Percentiles rank a stretch among this genome's conserved stretches.
Conservation (phyloP, 192 early-diverging fungal species). For the Phycomyces blakesleeanus region DNA sequence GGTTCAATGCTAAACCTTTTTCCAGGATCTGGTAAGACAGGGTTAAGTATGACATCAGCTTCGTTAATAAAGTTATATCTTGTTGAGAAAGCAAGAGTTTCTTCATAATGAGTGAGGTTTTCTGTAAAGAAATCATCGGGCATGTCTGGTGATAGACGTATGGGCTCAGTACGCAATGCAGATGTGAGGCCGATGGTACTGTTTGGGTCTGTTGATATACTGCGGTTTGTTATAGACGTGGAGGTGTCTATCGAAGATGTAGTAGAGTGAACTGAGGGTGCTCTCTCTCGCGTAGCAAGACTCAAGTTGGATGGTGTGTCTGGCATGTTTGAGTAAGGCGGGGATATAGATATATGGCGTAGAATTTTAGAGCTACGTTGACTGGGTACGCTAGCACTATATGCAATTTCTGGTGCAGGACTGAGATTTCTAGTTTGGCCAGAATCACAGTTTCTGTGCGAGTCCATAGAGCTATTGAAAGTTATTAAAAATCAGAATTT, state of each 20-base stretch:
- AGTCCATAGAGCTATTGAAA: not conserved
- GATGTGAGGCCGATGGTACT: conserved; percentile 16
- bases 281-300: conserved; percentile 13
- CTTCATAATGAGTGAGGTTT: conserved; percentile 49
- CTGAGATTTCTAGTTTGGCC: not conserved
- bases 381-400: not conserved
- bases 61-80: conserved; percentile 44
- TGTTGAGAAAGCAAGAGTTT: conserved; percentile 42
- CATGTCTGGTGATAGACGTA: conserved; percentile 42
- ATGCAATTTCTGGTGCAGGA: not conserved
- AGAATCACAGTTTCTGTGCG: not conserved
- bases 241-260: conserved; percentile 20
- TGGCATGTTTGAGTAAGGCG: not conserved
- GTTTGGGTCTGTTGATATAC: conserved; percentile 28
- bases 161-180: conserved; percentile 45
- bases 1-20: conserved; percentile 24
- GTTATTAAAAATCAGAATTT: not conserved
- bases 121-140: conserved; percentile 44
- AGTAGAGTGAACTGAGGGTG: conserved; percentile 32
- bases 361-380: not conserved
- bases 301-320: not conserved
- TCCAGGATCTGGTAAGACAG: conserved; percentile 8
- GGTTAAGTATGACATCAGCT: conserved; percentile 1
- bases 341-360: not conserved
- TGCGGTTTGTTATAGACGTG: conserved; percentile 2